These are phyloP conservation scores for Yarrowia galli DNA, from an alignment of 1,139 yeast species.

Conservation along the genomic window DNA sequence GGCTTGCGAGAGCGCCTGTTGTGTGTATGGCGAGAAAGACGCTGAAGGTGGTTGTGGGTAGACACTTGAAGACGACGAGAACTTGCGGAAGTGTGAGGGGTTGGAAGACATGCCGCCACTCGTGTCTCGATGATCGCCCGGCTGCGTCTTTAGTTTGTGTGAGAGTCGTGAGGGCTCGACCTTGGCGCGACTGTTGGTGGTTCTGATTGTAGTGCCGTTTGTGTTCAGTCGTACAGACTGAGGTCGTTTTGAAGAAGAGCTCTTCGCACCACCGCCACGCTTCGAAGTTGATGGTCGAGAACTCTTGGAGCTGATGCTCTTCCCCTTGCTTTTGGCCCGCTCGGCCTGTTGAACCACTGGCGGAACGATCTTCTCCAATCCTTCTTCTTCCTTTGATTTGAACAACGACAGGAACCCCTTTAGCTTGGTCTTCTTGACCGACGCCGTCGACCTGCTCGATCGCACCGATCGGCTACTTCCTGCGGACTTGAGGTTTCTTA, in stretches of 20 bases:
- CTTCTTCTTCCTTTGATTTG: conserved; percentile 8
- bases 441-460: not conserved
- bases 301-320: not conserved
- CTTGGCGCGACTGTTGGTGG: conserved; percentile 2
- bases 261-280: not conserved
- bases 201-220: conserved; percentile 6
- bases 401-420: conserved; percentile 15
- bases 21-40: conserved; percentile 17
- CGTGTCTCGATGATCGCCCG: not conserved
- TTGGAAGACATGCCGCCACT: not conserved
- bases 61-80: conserved; percentile 9
- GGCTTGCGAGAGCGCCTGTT: conserved; percentile 4
- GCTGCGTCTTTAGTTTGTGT: not conserved
- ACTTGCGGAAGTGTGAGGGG: conserved; percentile 16
- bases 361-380: not conserved
- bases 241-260: conserved; percentile 1
- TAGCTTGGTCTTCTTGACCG: not conserved
- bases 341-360: conserved; percentile 22
- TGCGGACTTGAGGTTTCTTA: conserved; percentile 11
- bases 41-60: conserved; percentile 11
- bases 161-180: not conserved
- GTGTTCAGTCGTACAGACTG: not conserved
- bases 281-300: not conserved
- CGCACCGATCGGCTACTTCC: not conserved
- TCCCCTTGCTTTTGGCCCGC: not conserved